Evolutionary conservation across 2,329 filamentous ascomycete species (phyloP).

Genomic region (Neopestalotiopsis sp.): DNA sequence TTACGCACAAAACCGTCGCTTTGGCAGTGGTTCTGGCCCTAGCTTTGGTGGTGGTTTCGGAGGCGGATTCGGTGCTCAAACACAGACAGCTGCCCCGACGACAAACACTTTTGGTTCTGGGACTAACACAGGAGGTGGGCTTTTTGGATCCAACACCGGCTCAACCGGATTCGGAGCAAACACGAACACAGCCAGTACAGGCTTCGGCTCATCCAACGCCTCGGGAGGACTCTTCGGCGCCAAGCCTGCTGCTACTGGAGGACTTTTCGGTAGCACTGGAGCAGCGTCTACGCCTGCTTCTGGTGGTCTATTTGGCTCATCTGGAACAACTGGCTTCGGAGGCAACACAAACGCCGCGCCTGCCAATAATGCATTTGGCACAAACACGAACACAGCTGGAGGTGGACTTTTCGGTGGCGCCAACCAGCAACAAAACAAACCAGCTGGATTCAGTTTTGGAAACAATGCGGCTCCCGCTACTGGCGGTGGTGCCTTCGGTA

Average conservation of each 20-base stretch:
- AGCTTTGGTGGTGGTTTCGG: conserved; percentile 46
- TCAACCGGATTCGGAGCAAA: conserved; percentile 34
- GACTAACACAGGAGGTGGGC: conserved; percentile 36
- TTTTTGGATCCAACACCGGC: conserved; percentile 31
- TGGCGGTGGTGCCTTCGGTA: conserved; percentile 31
- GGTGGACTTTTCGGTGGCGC: conserved; percentile 16
- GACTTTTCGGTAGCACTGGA: conserved; percentile 6
- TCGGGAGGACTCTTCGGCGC: conserved; percentile 46
- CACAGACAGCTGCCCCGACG: conserved; percentile 19
- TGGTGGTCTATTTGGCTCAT: conserved; percentile 48
- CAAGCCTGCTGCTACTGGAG: conserved; percentile 28
- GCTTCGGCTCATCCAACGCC: conserved; percentile 23
- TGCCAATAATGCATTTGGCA: conserved; percentile 15
- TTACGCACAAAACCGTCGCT: conserved; percentile 84
- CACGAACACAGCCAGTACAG: conserved; percentile 28
- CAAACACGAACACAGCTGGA: conserved; percentile 22
- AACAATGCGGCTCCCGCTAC: conserved; percentile 29
- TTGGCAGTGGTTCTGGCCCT: conserved; percentile 81
- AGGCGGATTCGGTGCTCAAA: conserved; percentile 23
- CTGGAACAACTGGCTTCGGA: conserved; percentile 26
- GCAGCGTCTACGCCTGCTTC: conserved; percentile 25
- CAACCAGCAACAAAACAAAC: conserved; percentile 15
- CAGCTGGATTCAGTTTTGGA: conserved; percentile 32
- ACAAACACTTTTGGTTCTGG: conserved; percentile 33
- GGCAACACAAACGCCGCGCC: neutral